Evolutionary conservation across 208 protist species (phyloP).

Genomic region (Leishmania major): DNA sequence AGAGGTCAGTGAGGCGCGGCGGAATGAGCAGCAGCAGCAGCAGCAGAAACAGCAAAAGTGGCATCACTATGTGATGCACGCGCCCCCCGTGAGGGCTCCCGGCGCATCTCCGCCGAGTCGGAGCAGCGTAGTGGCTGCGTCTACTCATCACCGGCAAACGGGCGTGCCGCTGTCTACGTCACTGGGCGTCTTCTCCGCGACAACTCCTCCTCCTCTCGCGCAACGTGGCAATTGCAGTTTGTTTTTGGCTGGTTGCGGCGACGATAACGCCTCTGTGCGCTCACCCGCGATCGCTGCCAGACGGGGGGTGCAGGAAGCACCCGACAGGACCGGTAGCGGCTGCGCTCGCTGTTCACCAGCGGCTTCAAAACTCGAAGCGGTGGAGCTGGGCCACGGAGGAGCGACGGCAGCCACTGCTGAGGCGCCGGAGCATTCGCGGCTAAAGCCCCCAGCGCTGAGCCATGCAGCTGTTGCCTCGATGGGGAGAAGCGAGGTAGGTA

Average conservation of each 20-base stretch:
- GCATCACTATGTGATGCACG: conserved; percentile 12
- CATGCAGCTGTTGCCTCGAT: background rate
- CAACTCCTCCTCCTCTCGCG: background rate
- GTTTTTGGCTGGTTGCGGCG: background rate
- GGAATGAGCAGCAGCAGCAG: too few relatives aligned
- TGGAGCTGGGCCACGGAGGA: background rate
- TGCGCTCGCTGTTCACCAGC: background rate
- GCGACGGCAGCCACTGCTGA: background rate
- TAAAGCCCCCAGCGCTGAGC: background rate
- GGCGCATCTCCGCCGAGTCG: background rate
- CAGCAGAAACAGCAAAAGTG: background rate
- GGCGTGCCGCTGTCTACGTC: background rate
- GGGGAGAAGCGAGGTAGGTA: background rate
- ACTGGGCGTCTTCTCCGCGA: background rate
- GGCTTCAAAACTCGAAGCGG: too few relatives aligned
- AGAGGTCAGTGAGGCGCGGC: background rate
- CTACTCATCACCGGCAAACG: background rate
- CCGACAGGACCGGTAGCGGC: background rate
- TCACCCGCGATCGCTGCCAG: background rate
- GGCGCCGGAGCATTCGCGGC: background rate
- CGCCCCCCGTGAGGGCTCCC: background rate
- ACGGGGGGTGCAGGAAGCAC: background rate
- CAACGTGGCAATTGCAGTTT: background rate
- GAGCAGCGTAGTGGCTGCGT: background rate
- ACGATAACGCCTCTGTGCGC: background rate